Base-by-base conservation (phyloP, 139 green algal species). In the Tetratostichococcus sp. region DNA sequence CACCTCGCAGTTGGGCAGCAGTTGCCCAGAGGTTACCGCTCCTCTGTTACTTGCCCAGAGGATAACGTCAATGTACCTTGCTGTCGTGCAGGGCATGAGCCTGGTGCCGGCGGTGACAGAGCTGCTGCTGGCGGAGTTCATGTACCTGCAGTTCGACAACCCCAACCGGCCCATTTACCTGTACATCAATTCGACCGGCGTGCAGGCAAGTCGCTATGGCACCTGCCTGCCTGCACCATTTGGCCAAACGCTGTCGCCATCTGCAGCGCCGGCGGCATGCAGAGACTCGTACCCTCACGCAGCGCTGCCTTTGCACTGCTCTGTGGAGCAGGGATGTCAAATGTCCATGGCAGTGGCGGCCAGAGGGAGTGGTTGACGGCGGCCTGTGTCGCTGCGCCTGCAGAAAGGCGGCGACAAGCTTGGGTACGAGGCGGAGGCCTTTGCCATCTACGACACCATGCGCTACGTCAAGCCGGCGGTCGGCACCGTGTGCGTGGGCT, bases 151-250 rank as follows among this genome's bases (percentile, higher is more conserved):
- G 72, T 95, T 89, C 39, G 89, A 95, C 74, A 84, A 88, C 69
- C 66, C 73, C 22, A 85, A 73, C 1, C 90, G 93, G 65, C 95
- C 95, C 23, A 94, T 99, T 65, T 97, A 94, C 82, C 93, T 99
- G 84, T 99, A 99, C 88, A 98, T 99, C 88, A 99, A 99, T 88
- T 98, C 91, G 34, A 97, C 94, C 2, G 96, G 96, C 58, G 93
- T 96, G 70, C 89, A 85, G 80, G 94, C 78, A 69, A 90, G 84
- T 8, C 19, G 8, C 39, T 14, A 14, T 50, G n/a, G 8, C 39
- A 14, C 14, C 39, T 14, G 39, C 39, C 14, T 50, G 39, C 39
- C 8, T 14, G 39, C 8, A 50, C 39, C 39, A 50, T 50, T 8
- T 22, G 8, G n/a, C n/a, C n/a, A n/a, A n/a, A n/a, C n/a, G n/a